These are phyloP conservation scores for Ramaria rubella DNA, from an alignment of 768 basidiomycete species.

Conservation along the genomic window DNA sequence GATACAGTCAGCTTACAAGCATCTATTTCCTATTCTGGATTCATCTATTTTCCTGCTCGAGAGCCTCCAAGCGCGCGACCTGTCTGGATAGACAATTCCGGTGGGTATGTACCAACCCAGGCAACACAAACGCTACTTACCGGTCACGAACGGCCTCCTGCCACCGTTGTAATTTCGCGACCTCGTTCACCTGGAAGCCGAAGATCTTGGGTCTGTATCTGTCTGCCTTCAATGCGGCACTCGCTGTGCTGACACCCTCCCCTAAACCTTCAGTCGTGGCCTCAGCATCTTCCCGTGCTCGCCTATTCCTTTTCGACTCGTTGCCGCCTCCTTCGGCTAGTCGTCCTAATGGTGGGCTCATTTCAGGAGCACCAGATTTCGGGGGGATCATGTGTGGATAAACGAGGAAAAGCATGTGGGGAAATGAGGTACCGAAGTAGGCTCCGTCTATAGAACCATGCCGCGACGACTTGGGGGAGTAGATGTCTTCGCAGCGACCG, in stretches of 20 bases:
- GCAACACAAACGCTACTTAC: conserved; percentile 36
- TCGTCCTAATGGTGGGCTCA: conserved; percentile 19
- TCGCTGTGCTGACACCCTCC: conserved; percentile 70
- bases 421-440: conserved; percentile 97
- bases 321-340: conserved; percentile 23
- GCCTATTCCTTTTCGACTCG: conserved; percentile 36
- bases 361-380: conserved; percentile 53
- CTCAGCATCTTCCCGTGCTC: conserved; percentile 49
- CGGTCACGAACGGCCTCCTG: conserved; percentile 88
- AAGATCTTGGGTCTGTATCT: conserved; percentile 90
- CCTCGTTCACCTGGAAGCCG: conserved; percentile 94
- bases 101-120: neutral
- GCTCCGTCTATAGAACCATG: conserved; percentile 98
- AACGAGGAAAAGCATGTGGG: conserved; percentile 94
- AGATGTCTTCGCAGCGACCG: conserved; percentile 97
- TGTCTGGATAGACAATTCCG: neutral
- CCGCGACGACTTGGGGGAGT: conserved; percentile 93
- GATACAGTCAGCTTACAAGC: neutral
- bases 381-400: conserved; percentile 89
- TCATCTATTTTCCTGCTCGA: conserved; percentile 6
- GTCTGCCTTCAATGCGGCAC: conserved; percentile 83
- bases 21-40: neutral
- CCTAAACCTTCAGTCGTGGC: conserved; percentile 48
- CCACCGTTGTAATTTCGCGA: conserved; percentile 91
- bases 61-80: conserved; percentile 12